These are phyloP conservation scores for Echinosophora koreensis DNA, from an alignment of 306 rosid species.

Conservation along the genomic window DNA sequence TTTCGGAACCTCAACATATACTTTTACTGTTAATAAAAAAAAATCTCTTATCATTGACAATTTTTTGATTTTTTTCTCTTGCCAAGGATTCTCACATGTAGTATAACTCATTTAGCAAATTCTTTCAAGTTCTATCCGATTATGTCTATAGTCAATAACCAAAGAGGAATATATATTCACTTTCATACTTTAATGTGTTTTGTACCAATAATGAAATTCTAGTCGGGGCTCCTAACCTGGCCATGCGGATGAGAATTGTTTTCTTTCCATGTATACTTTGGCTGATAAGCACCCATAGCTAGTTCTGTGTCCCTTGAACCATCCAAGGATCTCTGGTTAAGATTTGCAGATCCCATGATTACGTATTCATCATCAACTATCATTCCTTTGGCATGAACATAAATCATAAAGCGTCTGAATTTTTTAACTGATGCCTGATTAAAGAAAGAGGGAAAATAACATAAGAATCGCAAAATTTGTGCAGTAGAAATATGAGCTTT, in stretches of 20 bases:
- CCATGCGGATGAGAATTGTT: constrained; percentile 67
- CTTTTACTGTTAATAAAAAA: no score
- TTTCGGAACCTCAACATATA: no score
- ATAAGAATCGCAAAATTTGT: constrained; percentile 18
- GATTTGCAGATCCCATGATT: constrained; percentile 79
- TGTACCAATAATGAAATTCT: no score
- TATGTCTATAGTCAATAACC: background rate
- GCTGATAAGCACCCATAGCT: constrained; percentile 85
- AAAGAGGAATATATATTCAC: constrained; percentile 1
- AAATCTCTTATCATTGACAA: no score
- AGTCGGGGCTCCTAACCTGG: constrained; percentile 56
- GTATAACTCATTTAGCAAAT: background rate
- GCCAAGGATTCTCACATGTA: background rate
- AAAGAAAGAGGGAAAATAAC: constrained; percentile 20
- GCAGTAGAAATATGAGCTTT: background rate
- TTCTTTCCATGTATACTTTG: constrained; percentile 63
- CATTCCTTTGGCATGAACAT: constrained; percentile 85
- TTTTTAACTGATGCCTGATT: constrained; percentile 61
- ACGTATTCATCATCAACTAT: constrained; percentile 73
- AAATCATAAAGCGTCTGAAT: constrained; percentile 72
- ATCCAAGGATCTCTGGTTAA: constrained; percentile 81
- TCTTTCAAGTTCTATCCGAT: background rate
- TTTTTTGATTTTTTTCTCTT: no score
- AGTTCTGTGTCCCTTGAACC: constrained; percentile 87
- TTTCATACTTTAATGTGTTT: background rate